Evolutionary conservation across 1,139 yeast genomes (phyloP).

Genomic region (Zygoascus meyerae): DNA sequence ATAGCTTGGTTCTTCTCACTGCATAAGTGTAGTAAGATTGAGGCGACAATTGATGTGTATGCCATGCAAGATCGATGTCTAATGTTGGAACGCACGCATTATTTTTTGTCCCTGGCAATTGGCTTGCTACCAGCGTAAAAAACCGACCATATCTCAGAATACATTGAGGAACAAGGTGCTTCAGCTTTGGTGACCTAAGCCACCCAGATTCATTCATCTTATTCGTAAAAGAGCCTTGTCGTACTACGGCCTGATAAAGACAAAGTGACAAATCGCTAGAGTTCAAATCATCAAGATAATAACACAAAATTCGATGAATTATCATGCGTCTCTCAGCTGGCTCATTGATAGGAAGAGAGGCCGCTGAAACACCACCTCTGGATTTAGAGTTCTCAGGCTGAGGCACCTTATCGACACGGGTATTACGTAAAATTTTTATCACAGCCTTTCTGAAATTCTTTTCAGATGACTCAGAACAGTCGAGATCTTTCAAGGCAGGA

Average conservation of each 20-base stretch:
- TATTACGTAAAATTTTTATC: too few relatives aligned
- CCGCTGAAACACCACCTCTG: too few relatives aligned
- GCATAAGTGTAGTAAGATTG: conserved; percentile 29
- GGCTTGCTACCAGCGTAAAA: conserved; percentile 23
- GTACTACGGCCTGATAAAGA: conserved; percentile 33
- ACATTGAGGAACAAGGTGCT: conserved; percentile 26
- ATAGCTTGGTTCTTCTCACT: conserved; percentile 14
- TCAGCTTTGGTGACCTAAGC: conserved; percentile 29
- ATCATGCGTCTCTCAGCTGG: too few relatives aligned
- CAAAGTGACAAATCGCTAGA: not conserved
- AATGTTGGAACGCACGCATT: conserved; percentile 35
- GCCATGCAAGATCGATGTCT: conserved; percentile 41
- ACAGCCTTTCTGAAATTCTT: too few relatives aligned
- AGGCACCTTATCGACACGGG: too few relatives aligned
- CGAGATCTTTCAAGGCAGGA: too few relatives aligned
- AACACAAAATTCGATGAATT: not conserved
- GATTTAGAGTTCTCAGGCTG: too few relatives aligned
- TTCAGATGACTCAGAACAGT: too few relatives aligned
- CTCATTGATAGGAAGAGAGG: too few relatives aligned
- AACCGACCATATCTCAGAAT: conserved; percentile 32
- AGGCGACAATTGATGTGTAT: conserved; percentile 37
- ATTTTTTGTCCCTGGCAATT: conserved; percentile 12
- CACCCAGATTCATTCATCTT: conserved; percentile 35
- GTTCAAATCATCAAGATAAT: not conserved
- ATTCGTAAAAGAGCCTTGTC: conserved; percentile 35